Evolutionary conservation across 2,329 filamentous ascomycete species (phyloP).

Genomic region (Cercospora sp.): DNA sequence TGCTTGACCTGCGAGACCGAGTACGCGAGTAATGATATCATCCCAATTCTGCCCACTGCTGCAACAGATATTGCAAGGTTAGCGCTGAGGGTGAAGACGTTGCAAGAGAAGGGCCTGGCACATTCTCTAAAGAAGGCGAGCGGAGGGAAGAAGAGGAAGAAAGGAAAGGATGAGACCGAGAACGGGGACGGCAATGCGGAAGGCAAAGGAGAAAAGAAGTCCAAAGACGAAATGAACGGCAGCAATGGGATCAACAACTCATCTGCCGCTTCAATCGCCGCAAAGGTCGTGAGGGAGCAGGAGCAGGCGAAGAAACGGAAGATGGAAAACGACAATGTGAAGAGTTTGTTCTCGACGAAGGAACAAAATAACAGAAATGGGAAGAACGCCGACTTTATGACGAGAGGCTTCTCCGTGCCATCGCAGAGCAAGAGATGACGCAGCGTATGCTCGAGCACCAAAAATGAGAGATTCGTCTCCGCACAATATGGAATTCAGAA

Average conservation of each 20-base stretch:
- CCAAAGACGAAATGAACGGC: slow-evolving; percentile 45
- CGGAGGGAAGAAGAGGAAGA: slow-evolving; percentile 72
- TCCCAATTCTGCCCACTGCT: slow-evolving; percentile 75
- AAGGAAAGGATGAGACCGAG: slow-evolving; percentile 51
- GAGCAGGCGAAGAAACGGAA: slow-evolving; percentile 79
- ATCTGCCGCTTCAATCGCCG: slow-evolving; percentile 79
- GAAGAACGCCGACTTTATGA: slow-evolving; percentile 54
- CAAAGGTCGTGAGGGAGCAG: slow-evolving; percentile 83
- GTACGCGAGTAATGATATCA: slow-evolving; percentile 72
- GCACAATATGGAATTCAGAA: neutral
- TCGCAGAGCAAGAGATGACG: slow-evolving; percentile 12
- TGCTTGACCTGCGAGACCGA: slow-evolving; percentile 68
- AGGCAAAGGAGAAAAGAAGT: slow-evolving; percentile 21
- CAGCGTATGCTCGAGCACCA: neutral
- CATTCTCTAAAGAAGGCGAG: slow-evolving; percentile 83
- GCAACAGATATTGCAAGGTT: slow-evolving; percentile 70
- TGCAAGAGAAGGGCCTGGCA: slow-evolving; percentile 71
- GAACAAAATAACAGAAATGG: slow-evolving; percentile 40
- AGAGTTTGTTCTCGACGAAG: slow-evolving; percentile 48
- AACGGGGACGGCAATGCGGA: slow-evolving; percentile 13
- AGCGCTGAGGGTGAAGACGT: slow-evolving; percentile 63
- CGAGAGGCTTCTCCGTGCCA: slow-evolving; percentile 42
- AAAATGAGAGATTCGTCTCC: neutral
- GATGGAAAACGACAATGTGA: slow-evolving; percentile 57
- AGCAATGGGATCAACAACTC: slow-evolving; percentile 72